Conservation (phyloP, 1,284 basidiomycete species). For the Cutaneotrichosporon cyanovorans region DNA sequence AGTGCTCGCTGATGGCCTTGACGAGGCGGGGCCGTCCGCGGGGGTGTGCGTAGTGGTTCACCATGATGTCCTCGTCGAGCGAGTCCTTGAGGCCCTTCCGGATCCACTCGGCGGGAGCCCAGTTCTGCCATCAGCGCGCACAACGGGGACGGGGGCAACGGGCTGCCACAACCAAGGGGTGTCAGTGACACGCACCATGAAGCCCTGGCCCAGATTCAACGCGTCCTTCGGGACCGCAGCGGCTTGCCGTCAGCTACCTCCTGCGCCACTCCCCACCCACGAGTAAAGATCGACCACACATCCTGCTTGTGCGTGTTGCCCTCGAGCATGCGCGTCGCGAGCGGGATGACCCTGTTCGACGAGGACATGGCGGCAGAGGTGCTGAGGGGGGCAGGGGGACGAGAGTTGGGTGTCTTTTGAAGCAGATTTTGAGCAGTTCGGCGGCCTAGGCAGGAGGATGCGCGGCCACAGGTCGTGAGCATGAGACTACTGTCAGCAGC, state of each 20-base stretch:
- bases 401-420: too few species aligned
- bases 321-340: slow-evolving; percentile 40
- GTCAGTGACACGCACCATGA: slow-evolving; percentile 59
- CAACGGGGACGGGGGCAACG: too few species aligned
- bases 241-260: too few species aligned
- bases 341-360: slow-evolving; percentile 26
- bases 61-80: slow-evolving; percentile 55
- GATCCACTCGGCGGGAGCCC: slow-evolving; percentile 73
- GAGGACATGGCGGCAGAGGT: too few species aligned
- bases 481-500: too few species aligned
- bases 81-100: slow-evolving; percentile 66
- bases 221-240: slow-evolving; percentile 76
- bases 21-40: slow-evolving; percentile 77
- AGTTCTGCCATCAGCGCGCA: slow-evolving; percentile 43
- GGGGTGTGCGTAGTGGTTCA: slow-evolving; percentile 87
- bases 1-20: slow-evolving; percentile 73
- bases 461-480: too few species aligned
- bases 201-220: slow-evolving; percentile 87
- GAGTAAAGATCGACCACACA: slow-evolving; percentile 85
- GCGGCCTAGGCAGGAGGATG: too few species aligned
- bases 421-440: too few species aligned
- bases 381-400: too few species aligned
- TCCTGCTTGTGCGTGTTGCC: slow-evolving; percentile 54
- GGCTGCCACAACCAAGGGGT: too few species aligned
- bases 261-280: slow-evolving; percentile 51